phyloP scores from a whole-genome alignment of 163 green algal genomes.

The Scenedesmus sp. region DNA sequence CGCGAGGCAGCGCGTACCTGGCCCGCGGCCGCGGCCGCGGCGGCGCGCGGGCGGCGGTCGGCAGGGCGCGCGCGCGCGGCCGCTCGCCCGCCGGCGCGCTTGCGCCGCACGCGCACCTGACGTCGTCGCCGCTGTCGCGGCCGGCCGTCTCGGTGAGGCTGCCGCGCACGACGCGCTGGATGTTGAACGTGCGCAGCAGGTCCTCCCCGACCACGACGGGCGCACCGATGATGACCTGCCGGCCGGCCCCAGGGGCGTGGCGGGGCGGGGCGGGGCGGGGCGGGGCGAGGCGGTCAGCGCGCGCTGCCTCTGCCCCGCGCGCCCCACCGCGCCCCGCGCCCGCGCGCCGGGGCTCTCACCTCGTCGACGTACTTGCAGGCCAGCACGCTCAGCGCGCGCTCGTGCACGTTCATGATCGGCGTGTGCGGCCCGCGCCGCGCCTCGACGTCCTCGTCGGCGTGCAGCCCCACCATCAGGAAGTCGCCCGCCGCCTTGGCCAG shows the following conservation, averaged over 20 bases:
- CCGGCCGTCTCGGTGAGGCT: slow-evolving; percentile 78
- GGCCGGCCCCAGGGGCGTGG: background rate
- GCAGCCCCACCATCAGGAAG: slow-evolving; percentile 97
- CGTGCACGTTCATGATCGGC: slow-evolving; percentile 98
- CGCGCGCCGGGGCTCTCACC: slow-evolving; percentile 57
- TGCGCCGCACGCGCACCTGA: slow-evolving; percentile 18
- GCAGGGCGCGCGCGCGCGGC: too few species aligned
- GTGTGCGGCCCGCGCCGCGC: slow-evolving; percentile 85
- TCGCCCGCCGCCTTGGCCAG: slow-evolving; percentile 83
- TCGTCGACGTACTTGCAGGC: slow-evolving; percentile 97
- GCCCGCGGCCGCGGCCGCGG: too few species aligned
- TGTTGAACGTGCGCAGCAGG: slow-evolving; percentile 97
- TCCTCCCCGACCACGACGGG: slow-evolving; percentile 63
- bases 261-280: background rate
- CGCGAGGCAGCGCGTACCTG: slow-evolving; percentile 64
- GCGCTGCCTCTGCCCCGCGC: too few species aligned
- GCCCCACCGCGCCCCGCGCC: background rate
- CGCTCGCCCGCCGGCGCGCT: too few species aligned
- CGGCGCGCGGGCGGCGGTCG: background rate
- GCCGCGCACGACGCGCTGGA: slow-evolving; percentile 89
- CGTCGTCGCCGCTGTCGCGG: slow-evolving; percentile 22
- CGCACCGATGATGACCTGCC: slow-evolving; percentile 65
- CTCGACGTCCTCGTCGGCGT: slow-evolving; percentile 93
- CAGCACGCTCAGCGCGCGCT: slow-evolving; percentile 94
- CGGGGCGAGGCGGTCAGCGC: background rate